phyloP scores from a whole-genome alignment of 495 filamentous ascomycete species.

The Lophiotrema nucula region DNA sequence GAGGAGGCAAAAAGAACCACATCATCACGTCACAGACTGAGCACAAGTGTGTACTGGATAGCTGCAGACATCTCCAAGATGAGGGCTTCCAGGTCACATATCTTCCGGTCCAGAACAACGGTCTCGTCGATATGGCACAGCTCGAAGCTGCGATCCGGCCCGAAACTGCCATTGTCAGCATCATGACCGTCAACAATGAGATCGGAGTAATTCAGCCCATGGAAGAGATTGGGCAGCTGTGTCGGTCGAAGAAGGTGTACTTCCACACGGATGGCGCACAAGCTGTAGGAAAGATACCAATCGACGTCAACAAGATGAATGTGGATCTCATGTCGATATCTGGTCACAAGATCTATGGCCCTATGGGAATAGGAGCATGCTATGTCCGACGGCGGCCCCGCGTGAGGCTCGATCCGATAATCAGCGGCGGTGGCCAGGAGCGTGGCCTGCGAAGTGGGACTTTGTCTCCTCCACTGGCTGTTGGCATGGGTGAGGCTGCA shows the following conservation, averaged over 20 bases:
- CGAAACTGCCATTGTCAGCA: conserved; percentile 86
- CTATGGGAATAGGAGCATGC: conserved; percentile 95
- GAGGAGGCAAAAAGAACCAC: conserved; percentile 94
- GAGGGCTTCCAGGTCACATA: conserved; percentile 97
- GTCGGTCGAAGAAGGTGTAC: conserved; percentile 87
- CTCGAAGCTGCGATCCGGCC: conserved; percentile 89
- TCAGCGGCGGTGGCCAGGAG: conserved; percentile 95
- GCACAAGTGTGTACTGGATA: conserved; percentile 98
- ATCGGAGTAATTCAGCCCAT: conserved; percentile 97
- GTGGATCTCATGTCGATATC: conserved; percentile 98
- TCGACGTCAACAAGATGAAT: conserved; percentile 96
- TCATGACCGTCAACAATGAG: conserved; percentile 99
- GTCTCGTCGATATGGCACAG: conserved; percentile 78
- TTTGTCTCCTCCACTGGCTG: conserved; percentile 79
- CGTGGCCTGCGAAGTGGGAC: conserved; percentile 91
- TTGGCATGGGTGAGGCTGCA: conserved; percentile 95
- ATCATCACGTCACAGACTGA: conserved; percentile 97
- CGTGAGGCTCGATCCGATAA: conserved; percentile 93
- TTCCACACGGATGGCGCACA: conserved; percentile 99
- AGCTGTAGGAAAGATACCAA: conserved; percentile 93
- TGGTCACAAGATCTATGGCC: conserved; percentile 98
- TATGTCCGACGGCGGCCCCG: conserved; percentile 88
- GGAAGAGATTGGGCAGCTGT: conserved; percentile 89
- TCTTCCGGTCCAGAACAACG: conserved; percentile 80
- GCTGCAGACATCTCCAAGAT: conserved; percentile 92